Conservation (phyloP, 306 rosid species). For the Cucumis cinereus region DNA sequence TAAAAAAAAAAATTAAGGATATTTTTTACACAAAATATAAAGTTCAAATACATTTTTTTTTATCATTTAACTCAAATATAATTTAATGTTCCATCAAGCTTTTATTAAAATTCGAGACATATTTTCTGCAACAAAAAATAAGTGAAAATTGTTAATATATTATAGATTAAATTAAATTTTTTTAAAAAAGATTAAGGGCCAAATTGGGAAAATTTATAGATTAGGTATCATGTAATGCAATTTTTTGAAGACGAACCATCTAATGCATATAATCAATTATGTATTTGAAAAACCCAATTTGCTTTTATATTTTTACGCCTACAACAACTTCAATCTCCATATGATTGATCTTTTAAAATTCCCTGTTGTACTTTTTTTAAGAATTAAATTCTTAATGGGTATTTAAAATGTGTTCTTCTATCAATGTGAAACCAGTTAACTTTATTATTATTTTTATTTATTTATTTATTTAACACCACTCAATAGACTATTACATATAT, state of each 20-base stretch:
- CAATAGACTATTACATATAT: background rate
- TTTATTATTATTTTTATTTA: background rate
- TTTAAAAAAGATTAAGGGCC: background rate
- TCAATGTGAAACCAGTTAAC: background rate
- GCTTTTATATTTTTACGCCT: no score
- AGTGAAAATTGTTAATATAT: no score
- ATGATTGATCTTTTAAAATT: no score
- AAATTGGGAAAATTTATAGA: no score
- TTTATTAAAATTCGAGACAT: background rate
- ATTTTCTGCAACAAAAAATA: background rate
- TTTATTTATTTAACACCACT: no score
- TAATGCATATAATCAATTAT: no score
- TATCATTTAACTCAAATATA: background rate
- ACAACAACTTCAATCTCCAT: no score
- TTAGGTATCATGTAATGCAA: background rate
- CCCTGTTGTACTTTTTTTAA: background rate
- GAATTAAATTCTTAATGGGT: background rate
- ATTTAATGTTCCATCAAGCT: background rate
- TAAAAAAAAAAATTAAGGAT: no score
- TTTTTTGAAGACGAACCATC: background rate
- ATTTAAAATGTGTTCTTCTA: background rate
- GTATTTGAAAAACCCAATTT: no score
- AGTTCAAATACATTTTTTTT: no score
- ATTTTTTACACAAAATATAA: no score
- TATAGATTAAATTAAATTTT: background rate